Conservation (phyloP, 345 rosid genomes). For the Euphorbia tirucalli region DNA sequence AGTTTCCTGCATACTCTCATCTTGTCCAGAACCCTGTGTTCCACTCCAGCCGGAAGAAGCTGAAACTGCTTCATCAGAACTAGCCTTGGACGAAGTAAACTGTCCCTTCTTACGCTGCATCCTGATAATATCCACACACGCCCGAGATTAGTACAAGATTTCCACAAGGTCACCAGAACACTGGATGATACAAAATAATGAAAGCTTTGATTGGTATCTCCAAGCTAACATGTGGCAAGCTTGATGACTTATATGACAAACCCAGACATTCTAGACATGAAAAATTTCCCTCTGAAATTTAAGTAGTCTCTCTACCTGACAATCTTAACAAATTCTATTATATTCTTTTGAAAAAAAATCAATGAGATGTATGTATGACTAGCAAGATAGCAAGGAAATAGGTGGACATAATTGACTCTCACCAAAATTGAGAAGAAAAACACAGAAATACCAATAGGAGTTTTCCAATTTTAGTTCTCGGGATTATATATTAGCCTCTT, state of each 20-base stretch:
- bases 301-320: background rate
- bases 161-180: background rate
- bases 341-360: no score
- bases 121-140: conserved; percentile 24
- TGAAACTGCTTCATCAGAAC: conserved; percentile 33
- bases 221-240: background rate
- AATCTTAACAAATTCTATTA: no score
- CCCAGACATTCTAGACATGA: background rate
- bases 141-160: background rate
- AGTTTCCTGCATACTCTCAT: conserved; percentile 36
- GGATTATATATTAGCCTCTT: background rate
- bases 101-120: conserved; percentile 53
- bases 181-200: background rate
- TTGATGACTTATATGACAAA: background rate
- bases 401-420: background rate
- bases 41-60: conserved; percentile 32
- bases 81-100: conserved; percentile 36
- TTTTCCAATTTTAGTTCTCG: background rate
- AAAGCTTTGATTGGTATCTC: background rate
- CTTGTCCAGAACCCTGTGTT: conserved; percentile 33
- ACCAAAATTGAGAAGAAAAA: background rate
- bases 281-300: background rate
- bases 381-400: background rate
- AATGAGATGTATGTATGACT: background rate
- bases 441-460: background rate